Percentiles rank a stretch among this genome's conserved stretches.
These are phyloP conservation scores for Alloteropsis semialata DNA, from an alignment of 176 grass and related monocot genomes.

Conservation along the genomic window DNA sequence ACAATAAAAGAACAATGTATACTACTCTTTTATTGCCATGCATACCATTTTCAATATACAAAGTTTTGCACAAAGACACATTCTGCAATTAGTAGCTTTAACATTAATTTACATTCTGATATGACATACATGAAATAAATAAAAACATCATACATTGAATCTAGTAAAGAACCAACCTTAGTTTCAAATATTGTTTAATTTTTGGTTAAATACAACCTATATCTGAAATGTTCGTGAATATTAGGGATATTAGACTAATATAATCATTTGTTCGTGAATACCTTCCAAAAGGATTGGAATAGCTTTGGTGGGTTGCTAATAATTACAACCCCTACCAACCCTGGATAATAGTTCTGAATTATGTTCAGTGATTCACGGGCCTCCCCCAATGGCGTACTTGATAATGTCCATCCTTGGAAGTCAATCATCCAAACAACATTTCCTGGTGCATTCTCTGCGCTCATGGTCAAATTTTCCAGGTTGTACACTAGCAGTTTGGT, in stretches of 20 bases:
- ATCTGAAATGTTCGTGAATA: neutral
- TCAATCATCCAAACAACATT: constrained; percentile 38
- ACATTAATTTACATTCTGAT: neutral
- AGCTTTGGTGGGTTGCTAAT: constrained; percentile 40
- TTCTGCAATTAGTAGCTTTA: neutral
- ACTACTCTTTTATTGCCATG: neutral
- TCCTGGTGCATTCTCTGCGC: neutral
- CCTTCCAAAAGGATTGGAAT: constrained; percentile 59
- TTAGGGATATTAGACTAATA: no score
- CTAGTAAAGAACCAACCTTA: neutral
- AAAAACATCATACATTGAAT: neutral
- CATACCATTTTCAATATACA: neutral
- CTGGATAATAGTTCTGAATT: constrained; percentile 51
- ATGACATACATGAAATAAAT: neutral
- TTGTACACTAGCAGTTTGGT: constrained; percentile 46
- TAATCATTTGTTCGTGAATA: neutral
- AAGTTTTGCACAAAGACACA: neutral
- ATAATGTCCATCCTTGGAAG: constrained; percentile 39
- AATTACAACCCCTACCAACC: constrained; percentile 34
- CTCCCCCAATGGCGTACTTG: constrained; percentile 8
- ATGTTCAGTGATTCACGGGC: constrained; percentile 24
- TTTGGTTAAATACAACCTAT: neutral
- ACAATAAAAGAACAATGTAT: neutral
- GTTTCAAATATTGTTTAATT: neutral
- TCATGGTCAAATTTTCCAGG: constrained; percentile 35